These are phyloP conservation scores for Pseudogymnoascus sp. DNA, from an alignment of 2,329 filamentous ascomycete species.

Conservation along the genomic window DNA sequence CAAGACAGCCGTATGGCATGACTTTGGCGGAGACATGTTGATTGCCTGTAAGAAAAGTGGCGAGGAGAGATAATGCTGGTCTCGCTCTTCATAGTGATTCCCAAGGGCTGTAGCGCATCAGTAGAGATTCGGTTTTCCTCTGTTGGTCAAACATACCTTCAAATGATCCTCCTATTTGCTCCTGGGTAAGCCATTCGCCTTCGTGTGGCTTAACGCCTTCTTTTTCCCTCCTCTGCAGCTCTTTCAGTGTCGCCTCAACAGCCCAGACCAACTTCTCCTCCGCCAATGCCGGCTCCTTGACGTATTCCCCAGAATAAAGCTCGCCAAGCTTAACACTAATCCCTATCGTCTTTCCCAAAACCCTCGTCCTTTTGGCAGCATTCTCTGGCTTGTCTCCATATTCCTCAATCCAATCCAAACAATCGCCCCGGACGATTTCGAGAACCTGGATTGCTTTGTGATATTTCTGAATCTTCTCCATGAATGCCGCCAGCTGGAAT, in stretches of 20 bases:
- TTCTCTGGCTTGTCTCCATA: conserved; percentile 45
- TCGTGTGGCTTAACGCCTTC: conserved; percentile 65
- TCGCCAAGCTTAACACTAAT: conserved; percentile 79
- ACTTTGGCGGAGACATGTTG: conserved; percentile 52
- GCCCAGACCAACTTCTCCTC: conserved; percentile 72
- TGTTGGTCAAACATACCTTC: conserved; percentile 43
- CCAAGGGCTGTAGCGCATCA: conserved; percentile 51
- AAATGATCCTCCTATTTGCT: conserved; percentile 65
- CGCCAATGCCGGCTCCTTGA: conserved; percentile 65
- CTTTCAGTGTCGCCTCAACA: conserved; percentile 69
- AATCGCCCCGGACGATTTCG: conserved; percentile 67
- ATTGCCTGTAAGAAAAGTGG: conserved; percentile 83
- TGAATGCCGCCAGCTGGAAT: conserved; percentile 69
- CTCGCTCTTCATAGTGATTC: conserved; percentile 66
- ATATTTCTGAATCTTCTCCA: conserved; percentile 68
- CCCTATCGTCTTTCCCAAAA: conserved; percentile 66
- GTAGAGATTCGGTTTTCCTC: conserved; percentile 16
- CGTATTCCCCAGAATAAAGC: conserved; percentile 68
- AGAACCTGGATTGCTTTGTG: conserved; percentile 67
- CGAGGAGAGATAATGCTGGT: conserved; percentile 72
- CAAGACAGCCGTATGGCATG: conserved; percentile 73
- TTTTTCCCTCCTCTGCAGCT: conserved; percentile 49
- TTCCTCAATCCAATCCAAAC: conserved; percentile 50
- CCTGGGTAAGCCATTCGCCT: conserved; percentile 60
- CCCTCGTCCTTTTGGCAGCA: conserved; percentile 47